Base-by-base conservation (phyloP, 495 filamentous ascomycete genomes). In the Penicillium cosmopolitanum region DNA sequence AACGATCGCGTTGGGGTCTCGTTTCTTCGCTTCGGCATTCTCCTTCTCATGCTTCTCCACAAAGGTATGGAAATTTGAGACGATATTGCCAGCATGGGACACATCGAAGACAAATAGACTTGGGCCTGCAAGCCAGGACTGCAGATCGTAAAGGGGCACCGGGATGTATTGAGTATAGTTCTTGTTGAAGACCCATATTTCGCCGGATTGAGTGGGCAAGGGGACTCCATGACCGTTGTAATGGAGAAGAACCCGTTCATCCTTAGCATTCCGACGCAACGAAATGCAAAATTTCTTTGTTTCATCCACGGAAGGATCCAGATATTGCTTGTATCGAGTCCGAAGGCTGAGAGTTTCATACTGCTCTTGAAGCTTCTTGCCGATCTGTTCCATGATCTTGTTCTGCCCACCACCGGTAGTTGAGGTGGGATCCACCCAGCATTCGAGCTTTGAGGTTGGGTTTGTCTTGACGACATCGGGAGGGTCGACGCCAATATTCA, bases 141-240 rank as follows among this genome's bases (percentile, higher is more conserved):
- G 96, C 21, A 99, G 82, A 64, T 99, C 95, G 69, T 96, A 98
- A 9, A 99, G 76, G 2, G 94, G 96, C 48, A 99, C 90, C 0
- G 95, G 95, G 33, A 99, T 99, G 65, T 99, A 99, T 73, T 99
- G 95, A 0, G 95, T 99, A 69, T 96, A 99, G 64, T 90, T 96
- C 60, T 91, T 93, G 76, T 99, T 99, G 75, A 99, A 98, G 3
- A 98, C 96, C 95, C 95, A 99, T 12, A 99, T 96, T 73, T 99
- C 95, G 10, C 95, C 95, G 4, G 94, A 97, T 4, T 89, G 85
- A 4, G 95, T 99, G 31, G 95, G 95, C 64, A 96, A 89, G 5
- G 95, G 95, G n/a, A 99, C 95, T 21, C 95, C 95, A 71, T 99
- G 95, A 25, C 95, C 95, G 64, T 99, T 99, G 79, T 98, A 99